Percentiles rank a stretch among this genome's conserved stretches.
phyloP scores from a whole-genome alignment of 139 green algal species.

The Spirogloea muscicola region DNA sequence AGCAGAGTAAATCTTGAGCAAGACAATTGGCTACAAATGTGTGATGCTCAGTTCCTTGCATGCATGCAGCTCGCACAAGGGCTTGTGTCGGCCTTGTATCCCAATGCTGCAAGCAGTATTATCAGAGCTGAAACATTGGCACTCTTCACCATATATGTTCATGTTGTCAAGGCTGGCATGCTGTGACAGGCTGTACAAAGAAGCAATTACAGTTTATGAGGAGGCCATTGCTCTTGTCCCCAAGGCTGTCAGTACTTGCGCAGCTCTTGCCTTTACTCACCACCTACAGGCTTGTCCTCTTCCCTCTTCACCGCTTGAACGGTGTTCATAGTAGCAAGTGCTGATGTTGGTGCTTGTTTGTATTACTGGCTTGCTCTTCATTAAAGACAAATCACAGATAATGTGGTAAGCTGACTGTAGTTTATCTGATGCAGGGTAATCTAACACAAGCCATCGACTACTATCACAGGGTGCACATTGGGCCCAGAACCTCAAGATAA shows the following conservation, averaged over 20 bases:
- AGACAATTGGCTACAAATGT: too few relatives aligned
- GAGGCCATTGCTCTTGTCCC: conserved; percentile 63
- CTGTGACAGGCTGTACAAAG: conserved; percentile 39
- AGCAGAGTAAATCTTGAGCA: too few relatives aligned
- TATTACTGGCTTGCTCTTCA: background rate
- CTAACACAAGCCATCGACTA: conserved; percentile 66
- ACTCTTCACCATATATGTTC: conserved; percentile 1
- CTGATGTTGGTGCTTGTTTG: conserved; percentile 7
- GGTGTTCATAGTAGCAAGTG: too few relatives aligned
- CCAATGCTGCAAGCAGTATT: too few relatives aligned
- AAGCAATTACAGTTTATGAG: conserved; percentile 58
- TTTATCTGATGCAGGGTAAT: conserved; percentile 20
- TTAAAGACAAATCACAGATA: background rate
- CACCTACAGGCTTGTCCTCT: conserved; percentile 65
- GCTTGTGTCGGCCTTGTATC: too few relatives aligned
- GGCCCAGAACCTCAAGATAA: background rate
- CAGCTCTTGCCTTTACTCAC: conserved; percentile 71
- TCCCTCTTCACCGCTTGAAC: background rate
- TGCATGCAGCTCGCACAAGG: too few relatives aligned
- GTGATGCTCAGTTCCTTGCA: too few relatives aligned
- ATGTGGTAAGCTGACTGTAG: conserved; percentile 4
- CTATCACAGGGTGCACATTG: conserved; percentile 74
- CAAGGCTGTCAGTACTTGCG: conserved; percentile 61
- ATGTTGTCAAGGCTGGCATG: too few relatives aligned
- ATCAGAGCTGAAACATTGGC: background rate